phyloP scores from a whole-genome alignment of 495 filamentous ascomycete species.

The Podospora didyma region DNA sequence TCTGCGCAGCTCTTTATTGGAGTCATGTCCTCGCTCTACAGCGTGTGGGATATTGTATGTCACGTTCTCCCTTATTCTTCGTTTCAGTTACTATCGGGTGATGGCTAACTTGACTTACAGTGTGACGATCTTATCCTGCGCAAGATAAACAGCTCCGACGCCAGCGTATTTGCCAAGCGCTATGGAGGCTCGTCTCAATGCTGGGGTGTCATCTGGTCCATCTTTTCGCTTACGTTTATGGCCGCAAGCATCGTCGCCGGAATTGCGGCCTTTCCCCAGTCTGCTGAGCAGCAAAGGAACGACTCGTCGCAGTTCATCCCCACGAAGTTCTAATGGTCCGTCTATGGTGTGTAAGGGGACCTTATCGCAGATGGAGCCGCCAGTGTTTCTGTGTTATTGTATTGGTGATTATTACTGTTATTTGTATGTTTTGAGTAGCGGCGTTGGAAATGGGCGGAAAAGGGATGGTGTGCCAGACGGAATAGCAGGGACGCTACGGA shows the following conservation, averaged over 20 bases:
- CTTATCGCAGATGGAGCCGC: too few relatives aligned
- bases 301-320: slow-evolving; percentile 65
- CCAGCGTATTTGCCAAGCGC: slow-evolving; percentile 72
- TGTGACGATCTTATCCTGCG: slow-evolving; percentile 81
- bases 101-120: slow-evolving; percentile 3
- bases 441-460: too few relatives aligned
- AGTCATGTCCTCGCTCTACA: slow-evolving; percentile 73
- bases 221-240: slow-evolving; percentile 68
- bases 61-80: background rate
- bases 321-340: slow-evolving; percentile 25
- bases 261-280: slow-evolving; percentile 70
- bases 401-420: too few relatives aligned
- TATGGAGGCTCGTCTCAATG: slow-evolving; percentile 78
- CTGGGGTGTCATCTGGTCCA: slow-evolving; percentile 76
- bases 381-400: too few relatives aligned
- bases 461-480: too few relatives aligned
- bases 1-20: slow-evolving; percentile 61
- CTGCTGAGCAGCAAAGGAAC: slow-evolving; percentile 60
- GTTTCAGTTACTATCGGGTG: slow-evolving; percentile 10
- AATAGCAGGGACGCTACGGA: too few relatives aligned
- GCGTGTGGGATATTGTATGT: slow-evolving; percentile 79
- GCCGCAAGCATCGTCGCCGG: slow-evolving; percentile 65
- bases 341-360: too few relatives aligned
- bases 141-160: slow-evolving; percentile 77
- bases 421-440: too few relatives aligned